Percentiles rank a stretch among this genome's conserved stretches.
phyloP scores from a whole-genome alignment of 169 alveolate genomes.

The Eimeria tenella region DNA sequence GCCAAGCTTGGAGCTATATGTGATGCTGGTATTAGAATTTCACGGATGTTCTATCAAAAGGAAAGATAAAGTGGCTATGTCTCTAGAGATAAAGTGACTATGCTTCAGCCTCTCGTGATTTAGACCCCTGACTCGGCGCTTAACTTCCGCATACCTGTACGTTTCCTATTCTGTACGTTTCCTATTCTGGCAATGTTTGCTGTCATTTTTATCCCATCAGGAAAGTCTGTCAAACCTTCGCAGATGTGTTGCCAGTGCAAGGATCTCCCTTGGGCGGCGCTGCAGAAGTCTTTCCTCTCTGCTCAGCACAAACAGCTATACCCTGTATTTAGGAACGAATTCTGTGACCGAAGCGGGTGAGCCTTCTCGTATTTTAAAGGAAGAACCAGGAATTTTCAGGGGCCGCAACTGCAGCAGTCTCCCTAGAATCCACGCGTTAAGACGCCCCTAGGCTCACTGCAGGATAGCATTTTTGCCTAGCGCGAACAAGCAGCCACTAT shows the following conservation, averaged over 20 bases:
- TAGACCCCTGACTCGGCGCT: background rate
- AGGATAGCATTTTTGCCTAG: no score
- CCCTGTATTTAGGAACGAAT: constrained; percentile 48
- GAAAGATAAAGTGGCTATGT: background rate
- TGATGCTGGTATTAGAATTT: constrained; percentile 28
- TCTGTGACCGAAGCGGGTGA: constrained; percentile 29
- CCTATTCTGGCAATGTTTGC: background rate
- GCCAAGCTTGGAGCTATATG: constrained; percentile 54
- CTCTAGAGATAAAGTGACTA: background rate
- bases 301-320: background rate
- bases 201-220: background rate
- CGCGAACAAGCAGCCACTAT: no score
- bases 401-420: background rate
- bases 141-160: background rate
- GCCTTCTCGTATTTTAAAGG: background rate
- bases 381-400: background rate
- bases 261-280: constrained; percentile 66
- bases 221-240: constrained; percentile 55
- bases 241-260: constrained; percentile 55
- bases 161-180: background rate
- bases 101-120: no score
- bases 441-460: no score
- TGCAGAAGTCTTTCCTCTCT: constrained; percentile 42
- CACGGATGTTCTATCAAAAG: no score
- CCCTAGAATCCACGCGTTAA: no score